Evolutionary conservation across 441 rosid genomes (phyloP).

Genomic region (Codiaeum variegatum): DNA sequence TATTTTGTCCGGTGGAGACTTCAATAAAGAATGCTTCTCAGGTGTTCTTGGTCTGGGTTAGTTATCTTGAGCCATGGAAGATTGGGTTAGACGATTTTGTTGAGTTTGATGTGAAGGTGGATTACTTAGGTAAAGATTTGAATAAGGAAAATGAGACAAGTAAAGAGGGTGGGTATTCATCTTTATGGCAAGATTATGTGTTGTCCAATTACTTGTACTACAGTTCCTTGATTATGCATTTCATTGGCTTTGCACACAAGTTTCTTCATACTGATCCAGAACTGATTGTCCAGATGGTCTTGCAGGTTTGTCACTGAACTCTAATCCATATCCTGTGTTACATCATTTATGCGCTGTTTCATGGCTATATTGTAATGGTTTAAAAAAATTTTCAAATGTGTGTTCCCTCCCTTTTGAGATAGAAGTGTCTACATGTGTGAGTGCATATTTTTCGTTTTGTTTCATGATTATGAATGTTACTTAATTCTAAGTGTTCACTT

Average conservation of each 20-base stretch:
- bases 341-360: background rate
- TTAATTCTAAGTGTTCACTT: background rate
- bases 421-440: background rate
- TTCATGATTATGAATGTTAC: background rate
- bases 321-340: background rate
- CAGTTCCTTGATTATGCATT: slow-evolving; percentile 84
- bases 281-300: slow-evolving; percentile 69
- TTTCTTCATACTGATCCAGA: slow-evolving; percentile 86
- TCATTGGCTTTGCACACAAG: slow-evolving; percentile 89
- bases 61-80: slow-evolving; percentile 80
- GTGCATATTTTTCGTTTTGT: background rate
- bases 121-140: slow-evolving; percentile 38
- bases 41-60: slow-evolving; percentile 74
- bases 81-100: slow-evolving; percentile 52
- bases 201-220: slow-evolving; percentile 80
- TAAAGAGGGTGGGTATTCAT: slow-evolving; percentile 43
- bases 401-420: background rate
- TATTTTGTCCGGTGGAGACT: slow-evolving; percentile 67
- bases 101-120: slow-evolving; percentile 47
- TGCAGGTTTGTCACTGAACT: slow-evolving; percentile 55
- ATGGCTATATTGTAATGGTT: background rate
- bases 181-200: slow-evolving; percentile 67
- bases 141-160: slow-evolving; percentile 35
- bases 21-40: slow-evolving; percentile 72
- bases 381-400: background rate